Evolutionary conservation across 305 asterid genomes (phyloP).

Genomic region (Withania somnifera): DNA sequence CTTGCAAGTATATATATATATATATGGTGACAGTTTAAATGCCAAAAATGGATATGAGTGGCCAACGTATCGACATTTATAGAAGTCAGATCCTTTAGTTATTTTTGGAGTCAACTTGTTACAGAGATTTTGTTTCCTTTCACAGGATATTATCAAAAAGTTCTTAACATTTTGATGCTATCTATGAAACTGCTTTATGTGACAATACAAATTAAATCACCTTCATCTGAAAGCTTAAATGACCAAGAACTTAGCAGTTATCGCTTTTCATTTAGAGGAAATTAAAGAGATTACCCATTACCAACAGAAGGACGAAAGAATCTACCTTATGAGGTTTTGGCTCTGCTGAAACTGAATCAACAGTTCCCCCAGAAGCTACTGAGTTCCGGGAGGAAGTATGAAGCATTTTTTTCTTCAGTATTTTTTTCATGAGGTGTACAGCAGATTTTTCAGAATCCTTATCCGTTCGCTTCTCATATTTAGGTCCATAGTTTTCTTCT

Average conservation of each 20-base stretch:
- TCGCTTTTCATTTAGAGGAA: not conserved
- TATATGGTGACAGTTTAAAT: not conserved
- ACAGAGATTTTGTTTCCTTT: not conserved
- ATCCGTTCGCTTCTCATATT: constrained; percentile 40
- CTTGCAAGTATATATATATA: not conserved
- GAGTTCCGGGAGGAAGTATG: constrained; percentile 37
- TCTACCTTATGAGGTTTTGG: constrained; percentile 58
- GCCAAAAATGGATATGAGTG: not conserved
- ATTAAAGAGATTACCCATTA: not conserved
- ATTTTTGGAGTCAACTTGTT: not conserved
- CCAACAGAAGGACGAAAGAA: not conserved
- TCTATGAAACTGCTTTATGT: not conserved
- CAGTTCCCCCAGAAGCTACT: constrained; percentile 26
- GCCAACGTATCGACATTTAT: not conserved
- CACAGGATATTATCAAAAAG: not conserved
- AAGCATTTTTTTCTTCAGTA: constrained; percentile 40
- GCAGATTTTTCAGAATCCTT: constrained; percentile 60
- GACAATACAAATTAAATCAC: not conserved
- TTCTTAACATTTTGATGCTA: not conserved
- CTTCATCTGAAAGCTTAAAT: not conserved
- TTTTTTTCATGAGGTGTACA: constrained; percentile 56
- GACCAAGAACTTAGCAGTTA: not conserved
- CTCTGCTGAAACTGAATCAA: constrained; percentile 45
- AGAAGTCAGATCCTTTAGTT: not conserved
- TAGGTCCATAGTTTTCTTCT: constrained; percentile 47